phyloP scores from a whole-genome alignment of 768 basidiomycete genomes.

The Psilocybe subaeruginosa region DNA sequence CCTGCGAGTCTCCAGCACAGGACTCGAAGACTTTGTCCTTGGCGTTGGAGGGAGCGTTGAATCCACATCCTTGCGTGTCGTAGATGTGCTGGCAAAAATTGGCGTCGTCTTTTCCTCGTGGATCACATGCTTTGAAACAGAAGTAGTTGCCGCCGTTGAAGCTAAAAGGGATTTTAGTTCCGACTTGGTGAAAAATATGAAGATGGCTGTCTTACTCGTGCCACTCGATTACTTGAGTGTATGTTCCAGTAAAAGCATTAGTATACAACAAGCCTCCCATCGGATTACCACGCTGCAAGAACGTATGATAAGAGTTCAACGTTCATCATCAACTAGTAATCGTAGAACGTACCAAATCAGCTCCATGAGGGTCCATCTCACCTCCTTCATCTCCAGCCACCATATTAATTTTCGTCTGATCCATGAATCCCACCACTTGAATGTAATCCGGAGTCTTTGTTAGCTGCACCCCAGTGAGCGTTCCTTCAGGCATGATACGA shows the following conservation, averaged over 20 bases:
- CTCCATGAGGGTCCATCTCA: conserved; percentile 79
- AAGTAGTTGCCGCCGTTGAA: conserved; percentile 71
- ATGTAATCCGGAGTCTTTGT: conserved; percentile 64
- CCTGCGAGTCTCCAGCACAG: conserved; percentile 62
- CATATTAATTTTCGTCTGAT: conserved; percentile 67
- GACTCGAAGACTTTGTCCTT: conserved; percentile 60
- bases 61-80: conserved; percentile 75
- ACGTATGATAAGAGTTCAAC: conserved; percentile 42
- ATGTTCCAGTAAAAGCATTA: conserved; percentile 48
- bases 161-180: conserved; percentile 32
- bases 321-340: not conserved
- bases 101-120: conserved; percentile 47
- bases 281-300: conserved; percentile 72
- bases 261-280: conserved; percentile 74
- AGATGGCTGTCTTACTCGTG: conserved; percentile 49
- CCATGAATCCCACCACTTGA: conserved; percentile 65
- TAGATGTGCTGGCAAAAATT: conserved; percentile 72
- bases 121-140: conserved; percentile 79
- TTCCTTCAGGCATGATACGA: conserved; percentile 67
- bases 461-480: conserved; percentile 68
- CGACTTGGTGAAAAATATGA: not conserved
- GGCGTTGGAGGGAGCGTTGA: conserved; percentile 72
- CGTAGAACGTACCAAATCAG: conserved; percentile 45
- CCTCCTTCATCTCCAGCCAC: conserved; percentile 63
- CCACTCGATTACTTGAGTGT: conserved; percentile 70